These are phyloP conservation scores for Ceratonia siliqua DNA, from an alignment of 306 rosid species.

Conservation along the genomic window DNA sequence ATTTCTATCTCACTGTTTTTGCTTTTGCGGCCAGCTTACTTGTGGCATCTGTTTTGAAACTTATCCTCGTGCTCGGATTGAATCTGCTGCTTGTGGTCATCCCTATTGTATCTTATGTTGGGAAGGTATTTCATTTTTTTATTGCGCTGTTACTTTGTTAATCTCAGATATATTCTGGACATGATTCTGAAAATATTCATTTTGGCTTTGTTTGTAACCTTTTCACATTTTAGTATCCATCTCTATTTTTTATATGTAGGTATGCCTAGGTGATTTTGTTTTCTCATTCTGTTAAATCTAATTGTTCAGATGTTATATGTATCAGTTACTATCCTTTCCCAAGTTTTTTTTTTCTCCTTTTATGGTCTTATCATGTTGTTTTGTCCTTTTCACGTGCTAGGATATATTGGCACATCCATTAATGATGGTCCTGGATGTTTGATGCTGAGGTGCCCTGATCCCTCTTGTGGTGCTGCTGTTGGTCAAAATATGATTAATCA, in stretches of 20 bases:
- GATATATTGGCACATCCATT: conserved; percentile 80
- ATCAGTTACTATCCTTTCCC: neutral
- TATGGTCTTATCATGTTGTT: conserved; percentile 7
- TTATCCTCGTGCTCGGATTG: conserved; percentile 46
- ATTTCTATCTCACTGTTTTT: conserved; percentile 7
- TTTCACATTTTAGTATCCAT: conserved; percentile 1
- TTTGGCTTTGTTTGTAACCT: conserved; percentile 9
- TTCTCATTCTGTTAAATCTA: neutral
- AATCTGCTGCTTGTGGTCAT: conserved; percentile 75
- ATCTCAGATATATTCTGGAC: conserved; percentile 6
- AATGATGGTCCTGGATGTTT: conserved; percentile 95
- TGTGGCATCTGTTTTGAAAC: conserved; percentile 83
- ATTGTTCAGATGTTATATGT: conserved; percentile 2
- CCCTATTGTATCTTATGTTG: conserved; percentile 75
- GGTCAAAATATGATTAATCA: conserved; percentile 74
- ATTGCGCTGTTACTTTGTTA: conserved; percentile 18
- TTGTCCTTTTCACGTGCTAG: conserved; percentile 35
- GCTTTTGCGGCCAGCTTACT: conserved; percentile 45
- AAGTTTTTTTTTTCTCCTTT: neutral
- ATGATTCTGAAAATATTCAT: conserved; percentile 21
- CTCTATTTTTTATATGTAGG: neutral
- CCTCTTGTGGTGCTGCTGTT: conserved; percentile 80
- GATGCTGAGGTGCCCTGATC: conserved; percentile 91
- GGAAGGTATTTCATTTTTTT: conserved; percentile 46
- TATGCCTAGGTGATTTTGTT: conserved; percentile 13